Percentiles rank a stretch among this genome's conserved stretches.
phyloP scores from a whole-genome alignment of 441 rosid species.

The Pelargonium cotyledonis region DNA sequence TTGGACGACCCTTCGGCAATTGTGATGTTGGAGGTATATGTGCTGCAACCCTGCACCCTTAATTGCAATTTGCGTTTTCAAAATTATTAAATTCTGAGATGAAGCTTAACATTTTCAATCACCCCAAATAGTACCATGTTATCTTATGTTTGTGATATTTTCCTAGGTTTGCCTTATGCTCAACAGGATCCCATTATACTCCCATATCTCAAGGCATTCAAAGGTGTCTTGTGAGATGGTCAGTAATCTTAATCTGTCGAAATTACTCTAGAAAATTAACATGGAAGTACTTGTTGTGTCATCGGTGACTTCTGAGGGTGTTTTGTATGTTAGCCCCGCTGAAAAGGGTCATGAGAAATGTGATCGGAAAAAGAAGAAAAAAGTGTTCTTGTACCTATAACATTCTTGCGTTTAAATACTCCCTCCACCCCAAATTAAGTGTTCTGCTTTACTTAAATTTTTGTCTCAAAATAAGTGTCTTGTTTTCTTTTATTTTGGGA shows the following conservation, averaged over 20 bases:
- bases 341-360: too few species aligned
- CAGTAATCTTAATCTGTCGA: constrained; percentile 21
- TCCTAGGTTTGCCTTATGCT: constrained; percentile 76
- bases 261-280: background rate
- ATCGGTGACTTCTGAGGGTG: too few species aligned
- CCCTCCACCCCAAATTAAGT: too few species aligned
- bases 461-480: too few species aligned
- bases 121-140: background rate
- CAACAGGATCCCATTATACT: constrained; percentile 82
- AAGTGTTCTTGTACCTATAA: too few species aligned
- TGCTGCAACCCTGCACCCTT: background rate
- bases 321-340: too few species aligned
- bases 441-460: too few species aligned
- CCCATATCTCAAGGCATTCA: constrained; percentile 80
- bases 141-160: constrained; percentile 9
- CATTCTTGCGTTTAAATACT: too few species aligned
- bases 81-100: background rate
- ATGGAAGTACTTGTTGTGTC: background rate
- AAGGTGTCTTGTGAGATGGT: constrained; percentile 94
- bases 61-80: background rate
- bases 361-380: too few species aligned
- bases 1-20: constrained; percentile 81
- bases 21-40: constrained; percentile 70
- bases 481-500: too few species aligned
- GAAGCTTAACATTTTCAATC: background rate